Conservation (phyloP, 176 grass and related monocot species). For the Areca catechu region DNA sequence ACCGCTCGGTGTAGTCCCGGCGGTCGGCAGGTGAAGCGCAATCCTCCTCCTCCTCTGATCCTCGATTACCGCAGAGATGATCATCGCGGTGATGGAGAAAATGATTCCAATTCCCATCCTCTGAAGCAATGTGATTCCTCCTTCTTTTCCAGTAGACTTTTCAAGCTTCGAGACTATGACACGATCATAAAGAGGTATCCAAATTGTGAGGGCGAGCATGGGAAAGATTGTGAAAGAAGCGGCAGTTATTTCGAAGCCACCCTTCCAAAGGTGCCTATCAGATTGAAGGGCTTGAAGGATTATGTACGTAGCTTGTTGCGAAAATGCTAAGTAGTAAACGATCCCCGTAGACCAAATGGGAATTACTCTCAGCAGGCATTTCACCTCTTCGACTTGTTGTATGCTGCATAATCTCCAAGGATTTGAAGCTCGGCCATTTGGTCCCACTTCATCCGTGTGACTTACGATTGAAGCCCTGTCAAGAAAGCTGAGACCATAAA, state of each 20-base stretch:
- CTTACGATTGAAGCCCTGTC: constrained; percentile 71
- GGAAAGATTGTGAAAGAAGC: constrained; percentile 85
- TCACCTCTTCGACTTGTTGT: constrained; percentile 91
- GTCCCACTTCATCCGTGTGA: constrained; percentile 31
- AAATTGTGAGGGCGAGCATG: constrained; percentile 76
- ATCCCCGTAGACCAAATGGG: constrained; percentile 77
- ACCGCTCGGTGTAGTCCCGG: constrained; percentile 33
- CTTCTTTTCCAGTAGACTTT: constrained; percentile 38
- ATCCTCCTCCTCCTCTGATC: constrained; percentile 40
- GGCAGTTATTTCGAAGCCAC: constrained; percentile 58
- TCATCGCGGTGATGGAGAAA: constrained; percentile 69
- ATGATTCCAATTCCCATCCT: constrained; percentile 83
- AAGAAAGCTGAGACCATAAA: constrained; percentile 27
- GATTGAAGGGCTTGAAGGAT: constrained; percentile 75
- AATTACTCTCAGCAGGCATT: constrained; percentile 72
- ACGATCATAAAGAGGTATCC: constrained; percentile 90
- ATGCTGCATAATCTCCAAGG: constrained; percentile 70
- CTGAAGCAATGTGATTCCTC: constrained; percentile 63
- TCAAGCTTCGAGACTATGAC: constrained; percentile 48
- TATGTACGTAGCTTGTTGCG: constrained; percentile 84
- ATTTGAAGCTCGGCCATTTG: constrained; percentile 24
- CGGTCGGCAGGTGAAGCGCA: constrained; percentile 32
- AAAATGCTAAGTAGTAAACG: constrained; percentile 82
- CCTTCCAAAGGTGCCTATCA: constrained; percentile 51
- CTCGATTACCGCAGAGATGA: constrained; percentile 62